Evolutionary conservation across 1,284 basidiomycete species (phyloP), one percentile per base, ranked within the genome.

Genomic region (Pyrrhoderma lamaoense): DNA sequence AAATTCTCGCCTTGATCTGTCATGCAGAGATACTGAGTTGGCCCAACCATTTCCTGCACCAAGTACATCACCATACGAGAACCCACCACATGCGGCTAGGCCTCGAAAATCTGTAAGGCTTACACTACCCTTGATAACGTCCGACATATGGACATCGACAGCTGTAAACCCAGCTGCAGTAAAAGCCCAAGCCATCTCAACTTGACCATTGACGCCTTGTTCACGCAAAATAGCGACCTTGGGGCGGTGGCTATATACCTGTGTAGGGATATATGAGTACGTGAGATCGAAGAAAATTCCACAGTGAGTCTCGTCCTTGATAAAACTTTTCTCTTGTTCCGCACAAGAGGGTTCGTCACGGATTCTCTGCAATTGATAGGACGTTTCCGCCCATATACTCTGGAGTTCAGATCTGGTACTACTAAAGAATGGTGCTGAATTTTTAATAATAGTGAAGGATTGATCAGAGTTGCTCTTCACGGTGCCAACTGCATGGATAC

Each of bases 121-220:
- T 44, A 85, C 69, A 11, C 65, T 64, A 44, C 91, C 90, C 34
- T 73, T 73, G 60, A 99, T 82, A 64, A 99, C 82, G 66, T 99
- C 95, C 16, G 92, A 90, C 95, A 98, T 99, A 71, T 99, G 95
- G 2, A 99, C 90, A 64, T 99, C 96, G 53, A 98, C 73, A 3
- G 93, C 85, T 56, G 90, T 85, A 66, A 99, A 99, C 5, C 96
- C 96, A 14, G 94, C 94, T 1, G 79, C 85, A 23, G 84, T 76
- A 72, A 99, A 99, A 11, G 93, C 82, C 91, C 92, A 99, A 0
- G 90, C 96, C 95, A 99, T 98, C 73, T 99, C 95, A 45, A 93
- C 75, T 55, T 99, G 93, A 1, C 96, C 95, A 65, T 99, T 99
- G 57, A 99, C 94, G 59, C 95, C 96, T 67, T 99, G 95, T 67